These are phyloP conservation scores for Batkoa obscura DNA, from an alignment of 371 early-diverging fungal genomes.

Conservation along the genomic window DNA sequence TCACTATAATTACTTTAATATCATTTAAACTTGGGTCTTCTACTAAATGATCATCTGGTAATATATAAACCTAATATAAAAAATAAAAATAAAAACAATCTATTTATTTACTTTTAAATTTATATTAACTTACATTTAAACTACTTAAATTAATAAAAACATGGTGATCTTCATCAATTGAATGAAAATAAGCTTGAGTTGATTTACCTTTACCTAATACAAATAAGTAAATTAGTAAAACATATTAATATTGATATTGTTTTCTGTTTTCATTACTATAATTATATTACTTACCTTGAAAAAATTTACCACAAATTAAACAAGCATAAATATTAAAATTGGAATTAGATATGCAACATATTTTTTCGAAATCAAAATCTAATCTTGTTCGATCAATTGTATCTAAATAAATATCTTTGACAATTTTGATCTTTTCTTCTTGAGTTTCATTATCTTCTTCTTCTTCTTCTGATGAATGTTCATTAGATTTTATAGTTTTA, in stretches of 20 bases:
- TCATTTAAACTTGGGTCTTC: constrained; percentile 71
- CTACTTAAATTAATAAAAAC: constrained; percentile 88
- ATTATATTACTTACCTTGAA: constrained; percentile 42
- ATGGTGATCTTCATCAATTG: constrained; percentile 87
- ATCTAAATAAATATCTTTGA: constrained; percentile 29
- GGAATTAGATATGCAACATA: constrained; percentile 84
- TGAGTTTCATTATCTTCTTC: constrained; percentile 3
- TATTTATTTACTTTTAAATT: not conserved
- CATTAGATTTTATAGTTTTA: too few relatives aligned
- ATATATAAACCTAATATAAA: constrained; percentile 46
- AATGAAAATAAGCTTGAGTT: constrained; percentile 90
- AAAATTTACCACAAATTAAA: constrained; percentile 92
- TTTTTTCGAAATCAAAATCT: constrained; percentile 96
- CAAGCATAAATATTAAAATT: constrained; percentile 93
- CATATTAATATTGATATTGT: not conserved
- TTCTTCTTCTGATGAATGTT: not conserved
- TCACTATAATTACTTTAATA: constrained; percentile 41
- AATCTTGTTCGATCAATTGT: constrained; percentile 70
- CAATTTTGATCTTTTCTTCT: constrained; percentile 6
- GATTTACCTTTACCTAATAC: constrained; percentile 58
- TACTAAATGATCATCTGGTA: constrained; percentile 90
- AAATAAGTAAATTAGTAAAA: not conserved
- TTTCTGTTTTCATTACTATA: not conserved
- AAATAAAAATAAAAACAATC: not conserved
- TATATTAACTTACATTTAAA: constrained; percentile 29